These are phyloP conservation scores for Primulina tabacum DNA, from an alignment of 257 asterid species.

Conservation along the genomic window DNA sequence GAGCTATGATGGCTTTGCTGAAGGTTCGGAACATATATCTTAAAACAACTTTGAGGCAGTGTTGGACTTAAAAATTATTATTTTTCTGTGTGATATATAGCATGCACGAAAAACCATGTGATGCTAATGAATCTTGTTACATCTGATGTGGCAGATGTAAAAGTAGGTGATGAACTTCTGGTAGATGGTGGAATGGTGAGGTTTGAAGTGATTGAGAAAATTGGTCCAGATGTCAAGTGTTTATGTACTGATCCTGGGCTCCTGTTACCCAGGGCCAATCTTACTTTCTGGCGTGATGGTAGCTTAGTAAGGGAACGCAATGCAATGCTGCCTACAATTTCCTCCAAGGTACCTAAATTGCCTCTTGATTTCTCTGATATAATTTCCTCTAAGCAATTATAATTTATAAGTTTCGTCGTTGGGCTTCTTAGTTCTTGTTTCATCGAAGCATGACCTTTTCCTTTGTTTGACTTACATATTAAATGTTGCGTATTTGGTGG, in stretches of 20 bases:
- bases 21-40: constrained; percentile 48
- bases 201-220: constrained; percentile 91
- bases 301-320: constrained; percentile 94
- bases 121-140: constrained; percentile 16
- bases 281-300: constrained; percentile 96
- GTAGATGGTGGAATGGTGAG: constrained; percentile 99
- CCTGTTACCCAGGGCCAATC: constrained; percentile 88
- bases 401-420: constrained; percentile 1
- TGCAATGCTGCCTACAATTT: constrained; percentile 97
- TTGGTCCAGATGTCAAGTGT: constrained; percentile 98
- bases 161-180: constrained; percentile 87
- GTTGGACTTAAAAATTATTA: background rate
- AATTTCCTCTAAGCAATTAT: constrained; percentile 9
- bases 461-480: background rate
- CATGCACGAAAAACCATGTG: background rate
- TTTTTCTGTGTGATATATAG: constrained; percentile 18
- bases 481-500: constrained; percentile 8
- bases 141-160: constrained; percentile 57
- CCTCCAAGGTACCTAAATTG: constrained; percentile 62
- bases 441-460: constrained; percentile 8
- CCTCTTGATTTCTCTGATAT: constrained; percentile 7
- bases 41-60: background rate
- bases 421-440: constrained; percentile 5
- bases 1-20: constrained; percentile 94
- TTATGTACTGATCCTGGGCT: constrained; percentile 96